These are phyloP conservation scores for Candida wancherniae DNA, from an alignment of 805 yeast species.

Conservation along the genomic window DNA sequence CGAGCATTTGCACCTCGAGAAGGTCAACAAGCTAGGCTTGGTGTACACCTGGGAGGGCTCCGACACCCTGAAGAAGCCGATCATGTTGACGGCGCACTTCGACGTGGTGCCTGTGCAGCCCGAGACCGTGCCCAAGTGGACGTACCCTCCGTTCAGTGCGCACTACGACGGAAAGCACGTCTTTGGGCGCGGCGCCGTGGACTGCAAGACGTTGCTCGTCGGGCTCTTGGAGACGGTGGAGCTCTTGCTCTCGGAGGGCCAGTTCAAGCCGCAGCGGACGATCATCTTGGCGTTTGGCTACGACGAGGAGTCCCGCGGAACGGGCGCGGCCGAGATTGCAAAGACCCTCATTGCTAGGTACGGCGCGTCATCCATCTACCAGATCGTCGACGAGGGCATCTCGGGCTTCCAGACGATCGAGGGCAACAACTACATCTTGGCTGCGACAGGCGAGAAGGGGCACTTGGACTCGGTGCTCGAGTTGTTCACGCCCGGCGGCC, in stretches of 20 bases:
- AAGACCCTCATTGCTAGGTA: constrained; percentile 30
- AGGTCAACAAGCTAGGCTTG: constrained; percentile 59
- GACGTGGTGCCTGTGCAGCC: constrained; percentile 76
- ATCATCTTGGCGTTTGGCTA: constrained; percentile 46
- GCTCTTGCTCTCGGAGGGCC: constrained; percentile 23
- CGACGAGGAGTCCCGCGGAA: constrained; percentile 46
- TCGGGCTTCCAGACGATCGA: constrained; percentile 15
- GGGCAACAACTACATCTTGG: constrained; percentile 23
- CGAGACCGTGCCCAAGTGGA: constrained; percentile 56
- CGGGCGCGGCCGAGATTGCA: constrained; percentile 34
- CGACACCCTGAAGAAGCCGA: constrained; percentile 54
- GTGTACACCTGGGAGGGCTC: constrained; percentile 60
- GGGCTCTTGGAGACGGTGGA: constrained; percentile 40
- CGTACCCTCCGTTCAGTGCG: constrained; percentile 55
- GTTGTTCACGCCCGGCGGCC: constrained; percentile 46
- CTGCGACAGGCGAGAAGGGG: constrained; percentile 49
- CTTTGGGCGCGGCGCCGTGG: constrained; percentile 34
- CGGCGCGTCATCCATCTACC: constrained; percentile 41
- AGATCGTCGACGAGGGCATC: constrained; percentile 42
- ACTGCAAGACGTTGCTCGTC: constrained; percentile 40
- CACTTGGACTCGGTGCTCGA: constrained; percentile 37
- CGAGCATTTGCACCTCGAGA: constrained; percentile 35
- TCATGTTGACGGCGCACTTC: constrained; percentile 69
- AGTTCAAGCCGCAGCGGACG: constrained; percentile 41
- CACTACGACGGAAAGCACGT: constrained; percentile 53